Conservation (phyloP, 78 protist genomes). For the Pirum gemmata region DNA sequence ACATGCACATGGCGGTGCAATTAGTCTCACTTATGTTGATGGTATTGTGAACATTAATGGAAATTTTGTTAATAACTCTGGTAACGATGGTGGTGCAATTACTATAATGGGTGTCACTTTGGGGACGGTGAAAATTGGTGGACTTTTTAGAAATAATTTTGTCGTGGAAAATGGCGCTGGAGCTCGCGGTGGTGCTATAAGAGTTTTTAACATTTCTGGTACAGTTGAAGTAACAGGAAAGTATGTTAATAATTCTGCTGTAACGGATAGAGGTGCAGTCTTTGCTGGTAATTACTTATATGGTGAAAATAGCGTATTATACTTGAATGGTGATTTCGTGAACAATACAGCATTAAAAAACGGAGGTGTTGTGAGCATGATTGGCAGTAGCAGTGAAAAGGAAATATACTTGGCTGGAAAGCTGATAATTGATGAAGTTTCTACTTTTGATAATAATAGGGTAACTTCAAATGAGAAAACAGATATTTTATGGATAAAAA, state of each 20-base stretch:
- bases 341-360: no score
- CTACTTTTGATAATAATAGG: not conserved
- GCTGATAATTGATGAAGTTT: not conserved
- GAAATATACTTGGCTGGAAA: not conserved
- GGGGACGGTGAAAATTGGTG: not conserved
- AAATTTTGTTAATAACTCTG: constrained; percentile 10
- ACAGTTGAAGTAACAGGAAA: not conserved
- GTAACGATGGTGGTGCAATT: constrained; percentile 41
- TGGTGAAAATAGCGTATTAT: not conserved
- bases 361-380: not conserved
- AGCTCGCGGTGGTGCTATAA: constrained; percentile 17
- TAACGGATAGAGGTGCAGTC: not conserved
- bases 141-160: not conserved
- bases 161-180: constrained; percentile 19
- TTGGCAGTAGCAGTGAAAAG: not conserved
- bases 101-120: not conserved
- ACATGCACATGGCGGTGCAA: constrained; percentile 30
- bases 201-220: not conserved
- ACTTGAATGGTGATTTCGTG: not conserved
- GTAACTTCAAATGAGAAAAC: not conserved
- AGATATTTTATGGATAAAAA: not conserved
- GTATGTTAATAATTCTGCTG: not conserved
- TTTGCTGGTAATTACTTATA: not conserved
- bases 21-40: not conserved
- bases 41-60: not conserved